Percentiles rank a stretch among this genome's conserved stretches.
Conservation (phyloP, 163 green algal species). For the Prototheca wickerhamii region DNA sequence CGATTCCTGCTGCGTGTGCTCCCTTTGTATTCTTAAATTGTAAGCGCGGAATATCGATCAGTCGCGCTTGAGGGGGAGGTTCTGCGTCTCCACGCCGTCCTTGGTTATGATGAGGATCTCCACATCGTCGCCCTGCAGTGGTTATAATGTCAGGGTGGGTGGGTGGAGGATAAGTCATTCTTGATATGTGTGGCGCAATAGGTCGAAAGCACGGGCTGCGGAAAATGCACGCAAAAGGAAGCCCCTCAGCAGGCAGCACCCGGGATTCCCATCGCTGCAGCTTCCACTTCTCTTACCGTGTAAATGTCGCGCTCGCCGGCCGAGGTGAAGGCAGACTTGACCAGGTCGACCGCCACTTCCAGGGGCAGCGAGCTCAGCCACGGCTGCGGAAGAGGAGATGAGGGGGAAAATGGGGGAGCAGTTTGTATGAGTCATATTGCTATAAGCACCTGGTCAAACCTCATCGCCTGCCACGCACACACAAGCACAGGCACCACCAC, state of each 20-base stretch:
- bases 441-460: too few relatives aligned
- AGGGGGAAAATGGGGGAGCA: too few relatives aligned
- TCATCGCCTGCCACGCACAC: not conserved
- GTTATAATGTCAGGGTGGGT: too few relatives aligned
- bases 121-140: slow-evolving; percentile 79
- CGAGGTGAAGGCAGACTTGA: slow-evolving; percentile 92
- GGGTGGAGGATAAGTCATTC: too few relatives aligned
- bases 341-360: slow-evolving; percentile 84
- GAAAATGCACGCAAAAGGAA: too few relatives aligned
- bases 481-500: not conserved
- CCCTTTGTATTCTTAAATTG: too few relatives aligned
- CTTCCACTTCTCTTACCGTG: slow-evolving; percentile 46
- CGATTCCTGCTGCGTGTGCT: not conserved
- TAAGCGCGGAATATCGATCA: slow-evolving; percentile 31
- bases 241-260: too few relatives aligned
- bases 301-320: slow-evolving; percentile 98
- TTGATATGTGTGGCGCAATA: too few relatives aligned
- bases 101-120: slow-evolving; percentile 94
- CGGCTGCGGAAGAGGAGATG: slow-evolving; percentile 25
- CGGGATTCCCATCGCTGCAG: too few relatives aligned
- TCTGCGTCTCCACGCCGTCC: slow-evolving; percentile 65
- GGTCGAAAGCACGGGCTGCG: too few relatives aligned
- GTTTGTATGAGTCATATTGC: too few relatives aligned
- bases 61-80: slow-evolving; percentile 81
- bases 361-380: slow-evolving; percentile 70